Evolutionary conservation across 2,329 filamentous ascomycete genomes (phyloP), one percentile per base, ranked within the genome.

Genomic region (Nothophaeocryptopus gaeumannii): DNA sequence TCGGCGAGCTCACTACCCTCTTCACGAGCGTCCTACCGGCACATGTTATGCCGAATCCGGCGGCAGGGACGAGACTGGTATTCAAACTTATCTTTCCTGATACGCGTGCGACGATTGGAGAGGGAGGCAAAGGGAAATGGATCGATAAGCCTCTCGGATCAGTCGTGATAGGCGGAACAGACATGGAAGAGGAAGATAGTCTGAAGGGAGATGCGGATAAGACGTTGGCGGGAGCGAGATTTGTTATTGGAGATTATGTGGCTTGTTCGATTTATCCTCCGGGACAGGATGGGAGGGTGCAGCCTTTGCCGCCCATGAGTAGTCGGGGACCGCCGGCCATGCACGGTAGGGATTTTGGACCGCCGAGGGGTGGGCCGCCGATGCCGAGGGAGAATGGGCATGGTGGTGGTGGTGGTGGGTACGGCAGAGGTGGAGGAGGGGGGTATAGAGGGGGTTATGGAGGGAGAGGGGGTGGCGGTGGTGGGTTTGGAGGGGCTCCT

Each of bases 71-170:
- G 8, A 83, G 92, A 46, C 78, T 96, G n/a, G 84, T 83, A 53
- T 97, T 93, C 72, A 86, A 91, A 40, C 80, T 96, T 13, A 82
- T 96, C 46, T 96, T 87, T 67, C 86, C 88, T 1, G 89, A 96
- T 69, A 81, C 86, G 16, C 71, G 76, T 44, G 70, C 69, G 38
- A 68, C 75, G 51, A 63, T 71, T 47, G 57, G 62, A 56, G 69
- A 66, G 45, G 70, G 68, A 14, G 72, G 69, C 20, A 70, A 77
- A 43, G 78, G 81, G 55, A 80, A 85, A 30, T 96, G 87, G 71
- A 77, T 86, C 12, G 83, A 83, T 15, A 90, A 89, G 62, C 89
- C 95, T 52, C 76, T 97, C 0, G 92, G 92, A 0, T 91, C 83
- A 60, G 79, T 96, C 2, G 81, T 96, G 5, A 76, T 96, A 9